These are phyloP conservation scores for Limnanthes douglasii DNA, from an alignment of 345 rosid species.

Conservation along the genomic window DNA sequence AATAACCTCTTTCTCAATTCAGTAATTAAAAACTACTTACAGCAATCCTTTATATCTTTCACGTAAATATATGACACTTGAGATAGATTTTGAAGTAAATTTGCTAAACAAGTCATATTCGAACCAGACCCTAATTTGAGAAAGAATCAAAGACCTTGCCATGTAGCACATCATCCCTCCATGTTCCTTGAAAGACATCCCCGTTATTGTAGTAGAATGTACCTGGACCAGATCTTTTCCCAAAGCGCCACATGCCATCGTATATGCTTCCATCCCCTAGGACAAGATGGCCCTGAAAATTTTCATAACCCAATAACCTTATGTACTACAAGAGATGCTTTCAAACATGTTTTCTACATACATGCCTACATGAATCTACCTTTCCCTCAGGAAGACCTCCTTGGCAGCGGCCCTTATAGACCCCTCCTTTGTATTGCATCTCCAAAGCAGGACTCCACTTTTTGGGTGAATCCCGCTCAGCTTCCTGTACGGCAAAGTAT, in stretches of 20 bases:
- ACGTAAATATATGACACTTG: not conserved
- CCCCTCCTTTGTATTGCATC: conserved; percentile 90
- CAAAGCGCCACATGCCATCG: conserved; percentile 90
- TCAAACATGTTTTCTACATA: conserved; percentile 1
- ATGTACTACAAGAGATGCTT: conserved; percentile 5
- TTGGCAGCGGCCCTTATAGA: conserved; percentile 73
- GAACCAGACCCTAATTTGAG: no score
- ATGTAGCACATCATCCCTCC: conserved; percentile 95
- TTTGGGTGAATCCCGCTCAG: conserved; percentile 71
- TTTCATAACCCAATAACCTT: conserved; percentile 8
- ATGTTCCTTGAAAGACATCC: conserved; percentile 93
- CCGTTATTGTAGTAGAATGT: conserved; percentile 86
- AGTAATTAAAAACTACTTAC: not conserved
- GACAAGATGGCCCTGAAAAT: conserved; percentile 62
- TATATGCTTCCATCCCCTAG: conserved; percentile 80
- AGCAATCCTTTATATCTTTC: not conserved
- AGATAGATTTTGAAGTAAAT: no score
- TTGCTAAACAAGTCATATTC: no score
- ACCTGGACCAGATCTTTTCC: conserved; percentile 87
- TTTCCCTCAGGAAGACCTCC: conserved; percentile 99
- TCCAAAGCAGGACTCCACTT: conserved; percentile 73
- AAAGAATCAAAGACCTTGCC: conserved; percentile 53
- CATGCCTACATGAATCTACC: conserved; percentile 21
- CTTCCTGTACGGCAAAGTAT: conserved; percentile 37
- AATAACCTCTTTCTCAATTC: not conserved